These are phyloP conservation scores for Colletotrichum euphorbiae DNA, from an alignment of 2,329 filamentous ascomycete genomes.

Conservation along the genomic window DNA sequence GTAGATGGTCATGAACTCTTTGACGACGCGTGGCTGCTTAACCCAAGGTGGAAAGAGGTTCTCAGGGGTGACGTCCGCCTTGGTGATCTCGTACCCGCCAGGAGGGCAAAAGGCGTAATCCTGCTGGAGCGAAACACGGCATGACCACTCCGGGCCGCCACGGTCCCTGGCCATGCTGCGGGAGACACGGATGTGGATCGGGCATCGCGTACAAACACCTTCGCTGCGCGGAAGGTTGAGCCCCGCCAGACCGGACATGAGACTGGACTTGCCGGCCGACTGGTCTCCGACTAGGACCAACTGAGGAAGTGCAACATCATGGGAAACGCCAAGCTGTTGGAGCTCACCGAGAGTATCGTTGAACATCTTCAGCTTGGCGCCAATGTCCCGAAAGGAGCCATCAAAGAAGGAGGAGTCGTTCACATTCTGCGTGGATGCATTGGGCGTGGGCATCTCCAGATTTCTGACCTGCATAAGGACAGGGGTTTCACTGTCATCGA, in stretches of 20 bases:
- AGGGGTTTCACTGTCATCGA: slow-evolving; percentile 49
- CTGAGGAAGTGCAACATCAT: slow-evolving; percentile 78
- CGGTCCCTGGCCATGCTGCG: slow-evolving; percentile 49
- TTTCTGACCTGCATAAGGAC: slow-evolving; percentile 53
- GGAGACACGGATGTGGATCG: slow-evolving; percentile 81
- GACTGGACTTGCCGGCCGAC: slow-evolving; percentile 81
- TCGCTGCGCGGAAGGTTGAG: slow-evolving; percentile 78
- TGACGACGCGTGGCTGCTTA: slow-evolving; percentile 58
- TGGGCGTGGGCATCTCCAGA: slow-evolving; percentile 42
- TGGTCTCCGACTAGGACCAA: slow-evolving; percentile 89
- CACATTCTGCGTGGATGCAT: slow-evolving; percentile 30
- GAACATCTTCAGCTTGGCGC: slow-evolving; percentile 71
- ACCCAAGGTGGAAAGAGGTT: slow-evolving; percentile 76
- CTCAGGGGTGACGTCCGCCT: slow-evolving; percentile 59
- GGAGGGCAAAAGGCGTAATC: slow-evolving; percentile 70
- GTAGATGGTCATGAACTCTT: slow-evolving; percentile 72
- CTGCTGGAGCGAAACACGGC: slow-evolving; percentile 72
- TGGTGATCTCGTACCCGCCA: slow-evolving; percentile 52
- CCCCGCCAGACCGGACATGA: slow-evolving; percentile 73
- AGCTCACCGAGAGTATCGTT: slow-evolving; percentile 76
- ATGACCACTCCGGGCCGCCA: slow-evolving; percentile 67
- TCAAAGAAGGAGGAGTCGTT: slow-evolving; percentile 55
- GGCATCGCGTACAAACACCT: slow-evolving; percentile 83
- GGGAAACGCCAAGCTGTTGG: slow-evolving; percentile 77
- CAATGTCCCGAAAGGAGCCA: slow-evolving; percentile 64